A percentile compares a stretch with the other conserved stretches of the same genome.
Conservation (phyloP, 768 basidiomycete species). For the Tylopilus sp. region DNA sequence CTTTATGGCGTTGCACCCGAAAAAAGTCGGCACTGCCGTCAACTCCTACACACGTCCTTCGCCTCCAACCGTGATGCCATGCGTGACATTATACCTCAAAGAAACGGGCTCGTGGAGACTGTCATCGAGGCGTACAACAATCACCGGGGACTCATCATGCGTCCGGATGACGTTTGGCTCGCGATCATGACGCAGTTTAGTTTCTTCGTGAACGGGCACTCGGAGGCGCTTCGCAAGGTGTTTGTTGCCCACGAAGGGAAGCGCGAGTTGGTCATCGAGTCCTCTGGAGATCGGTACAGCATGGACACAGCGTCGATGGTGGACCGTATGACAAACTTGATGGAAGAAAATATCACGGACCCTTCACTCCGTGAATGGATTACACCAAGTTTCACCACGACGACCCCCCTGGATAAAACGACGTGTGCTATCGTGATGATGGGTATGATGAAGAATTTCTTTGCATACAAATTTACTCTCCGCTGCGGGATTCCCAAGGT, state of each 20-base stretch:
- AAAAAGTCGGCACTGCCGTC: conserved; percentile 19
- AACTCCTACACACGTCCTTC: conserved; percentile 31
- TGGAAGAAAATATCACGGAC: conserved; percentile 23
- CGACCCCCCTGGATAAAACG: conserved; percentile 37
- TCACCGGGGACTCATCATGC: conserved; percentile 38
- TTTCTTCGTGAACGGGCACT: conserved; percentile 38
- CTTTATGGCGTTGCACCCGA: conserved; percentile 20
- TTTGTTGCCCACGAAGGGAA: conserved; percentile 29
- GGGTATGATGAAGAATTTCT: conserved; percentile 41
- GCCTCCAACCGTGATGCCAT: conserved; percentile 12
- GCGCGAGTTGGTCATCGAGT: conserved; percentile 26
- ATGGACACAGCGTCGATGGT: conserved; percentile 34
- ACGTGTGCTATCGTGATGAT: conserved; percentile 41
- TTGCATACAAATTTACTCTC: conserved; percentile 31
- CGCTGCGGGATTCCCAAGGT: conserved; percentile 43
- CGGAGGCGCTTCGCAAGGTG: conserved; percentile 31
- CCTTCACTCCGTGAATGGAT: conserved; percentile 38
- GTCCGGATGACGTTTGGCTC: conserved; percentile 50
- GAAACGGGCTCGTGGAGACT: conserved; percentile 36
- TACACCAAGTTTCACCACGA: conserved; percentile 43
- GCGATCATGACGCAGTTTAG: conserved; percentile 36
- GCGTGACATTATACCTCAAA: conserved; percentile 29
- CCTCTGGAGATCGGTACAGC: conserved; percentile 14
- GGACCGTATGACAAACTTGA: conserved; percentile 17
- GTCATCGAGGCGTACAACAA: conserved; percentile 35